Base-by-base conservation (phyloP, 495 filamentous ascomycete genomes). In the Achaetomiella virescens region DNA sequence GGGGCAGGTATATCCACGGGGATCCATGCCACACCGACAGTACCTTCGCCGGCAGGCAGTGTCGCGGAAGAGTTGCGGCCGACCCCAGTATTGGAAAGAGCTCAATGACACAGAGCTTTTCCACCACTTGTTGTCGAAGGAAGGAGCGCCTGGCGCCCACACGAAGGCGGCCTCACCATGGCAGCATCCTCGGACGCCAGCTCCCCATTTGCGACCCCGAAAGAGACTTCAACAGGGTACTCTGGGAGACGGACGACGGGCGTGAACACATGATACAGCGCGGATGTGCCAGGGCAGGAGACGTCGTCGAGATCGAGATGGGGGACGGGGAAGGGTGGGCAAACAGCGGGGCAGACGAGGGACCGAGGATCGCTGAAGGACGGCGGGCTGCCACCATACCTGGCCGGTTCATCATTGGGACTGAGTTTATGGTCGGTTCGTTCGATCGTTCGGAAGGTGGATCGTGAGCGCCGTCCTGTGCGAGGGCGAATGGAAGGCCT, bases 371-470 rank as follows among this genome's bases (percentile, higher is more conserved):
- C 37, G 58, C 50, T 40, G 31, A 51, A 64, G 61, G 61, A 65
- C 62, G 61, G 63, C 51, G 52, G 40, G 31, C 38, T 37, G 61
- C 58, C 57, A 58, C 54, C 67, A 49, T 81, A 81, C 79, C 79
- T 81, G 76, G 72, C 67, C 79, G 73, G 71, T 81, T 81, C 79
- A 81, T 81, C 65, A 70, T 74, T 41, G 49, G 24, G 42, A 47
- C 29, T 51, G 42, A 15, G 38, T 22, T 43, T 12, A 20, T 8
- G 46, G 20, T 21, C 8, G 12, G 29, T 15, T 42, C 44, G 52
- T 36, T 51, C 25, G 54, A 43, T 43, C 15, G 48, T 27, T 40
- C 6, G 38, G 38, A 17, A 25, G n/a, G 11, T 3, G 7, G 17
- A 7, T 18, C 14, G 40, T 0, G 37, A 27, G 11, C 27, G 6